phyloP scores from a whole-genome alignment of 2,329 filamentous ascomycete genomes.

The Sordariomycetes sp. region DNA sequence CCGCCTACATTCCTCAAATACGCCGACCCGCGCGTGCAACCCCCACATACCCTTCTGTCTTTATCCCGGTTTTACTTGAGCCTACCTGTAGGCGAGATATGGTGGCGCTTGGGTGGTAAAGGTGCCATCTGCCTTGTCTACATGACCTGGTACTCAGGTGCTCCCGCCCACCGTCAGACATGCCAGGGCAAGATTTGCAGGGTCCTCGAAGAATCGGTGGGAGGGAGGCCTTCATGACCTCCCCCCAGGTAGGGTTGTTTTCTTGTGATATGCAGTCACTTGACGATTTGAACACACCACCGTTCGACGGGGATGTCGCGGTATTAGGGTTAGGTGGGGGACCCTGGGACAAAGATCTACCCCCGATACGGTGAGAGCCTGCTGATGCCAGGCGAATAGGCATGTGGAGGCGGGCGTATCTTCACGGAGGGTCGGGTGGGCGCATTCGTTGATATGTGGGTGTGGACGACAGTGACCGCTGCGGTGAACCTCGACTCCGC shows the following conservation, averaged over 20 bases:
- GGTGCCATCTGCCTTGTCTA: not conserved
- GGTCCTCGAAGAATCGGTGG: not conserved
- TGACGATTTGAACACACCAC: not conserved
- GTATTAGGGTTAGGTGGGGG: not conserved
- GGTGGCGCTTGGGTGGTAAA: not conserved
- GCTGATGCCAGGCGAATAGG: not conserved
- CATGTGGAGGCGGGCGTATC: not conserved
- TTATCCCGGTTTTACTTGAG: not conserved
- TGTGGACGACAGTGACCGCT: no score
- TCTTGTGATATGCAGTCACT: not conserved
- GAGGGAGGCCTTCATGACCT: not conserved
- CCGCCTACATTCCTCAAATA: not conserved
- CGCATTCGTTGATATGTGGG: no score
- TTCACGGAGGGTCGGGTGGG: not conserved
- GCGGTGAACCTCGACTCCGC: no score
- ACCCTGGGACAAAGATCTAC: not conserved
- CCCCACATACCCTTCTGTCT: not conserved
- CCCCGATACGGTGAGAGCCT: not conserved
- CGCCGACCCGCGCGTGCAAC: not conserved
- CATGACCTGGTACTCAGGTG: not conserved
- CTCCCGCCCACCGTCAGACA: not conserved
- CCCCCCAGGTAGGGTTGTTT: not conserved
- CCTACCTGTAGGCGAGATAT: not conserved
- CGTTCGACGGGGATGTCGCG: not conserved
- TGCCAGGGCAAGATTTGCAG: not conserved